Conservation (phyloP, 2,329 filamentous ascomycete genomes). For the Pseudogymnoascus sp. region DNA sequence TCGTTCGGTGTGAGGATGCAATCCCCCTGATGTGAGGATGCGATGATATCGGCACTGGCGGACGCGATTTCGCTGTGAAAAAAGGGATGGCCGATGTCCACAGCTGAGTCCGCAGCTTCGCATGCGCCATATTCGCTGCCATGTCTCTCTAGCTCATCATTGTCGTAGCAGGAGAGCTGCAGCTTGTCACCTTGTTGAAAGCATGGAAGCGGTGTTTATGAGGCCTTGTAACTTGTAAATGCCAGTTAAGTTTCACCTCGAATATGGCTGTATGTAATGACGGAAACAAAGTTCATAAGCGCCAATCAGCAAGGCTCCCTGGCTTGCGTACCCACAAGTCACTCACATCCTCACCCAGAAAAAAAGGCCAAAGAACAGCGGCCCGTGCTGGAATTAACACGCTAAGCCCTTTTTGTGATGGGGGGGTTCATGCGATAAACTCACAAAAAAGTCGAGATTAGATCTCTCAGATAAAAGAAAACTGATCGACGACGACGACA, state of each 20-base stretch:
- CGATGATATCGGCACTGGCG: neutral
- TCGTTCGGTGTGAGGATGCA: neutral
- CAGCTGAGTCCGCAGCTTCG: neutral
- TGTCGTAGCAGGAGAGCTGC: neutral
- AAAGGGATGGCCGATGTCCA: constrained; percentile 1
- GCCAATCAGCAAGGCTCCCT: constrained; percentile 7
- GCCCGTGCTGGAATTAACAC: neutral
- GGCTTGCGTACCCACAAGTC: constrained; percentile 1
- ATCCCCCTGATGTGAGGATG: neutral
- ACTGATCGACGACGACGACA: constrained; percentile 7
- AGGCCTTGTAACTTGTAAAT: neutral
- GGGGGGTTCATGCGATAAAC: constrained; percentile 8
- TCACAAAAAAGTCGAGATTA: constrained; percentile 7
- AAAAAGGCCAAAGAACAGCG: neutral
- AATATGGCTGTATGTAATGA: constrained; percentile 5
- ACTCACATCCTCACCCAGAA: neutral
- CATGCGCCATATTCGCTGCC: constrained; percentile 1
- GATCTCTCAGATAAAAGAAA: constrained; percentile 8
- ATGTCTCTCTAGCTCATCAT: constrained; percentile 3
- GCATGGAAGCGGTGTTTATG: neutral
- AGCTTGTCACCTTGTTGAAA: constrained; percentile 7
- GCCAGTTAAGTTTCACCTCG: neutral
- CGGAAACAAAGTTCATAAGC: neutral
- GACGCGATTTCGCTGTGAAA: neutral
- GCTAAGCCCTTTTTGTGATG: constrained; percentile 1